Conservation (phyloP, 192 early-diverging fungal species). For the Phycomyces nitens region DNA sequence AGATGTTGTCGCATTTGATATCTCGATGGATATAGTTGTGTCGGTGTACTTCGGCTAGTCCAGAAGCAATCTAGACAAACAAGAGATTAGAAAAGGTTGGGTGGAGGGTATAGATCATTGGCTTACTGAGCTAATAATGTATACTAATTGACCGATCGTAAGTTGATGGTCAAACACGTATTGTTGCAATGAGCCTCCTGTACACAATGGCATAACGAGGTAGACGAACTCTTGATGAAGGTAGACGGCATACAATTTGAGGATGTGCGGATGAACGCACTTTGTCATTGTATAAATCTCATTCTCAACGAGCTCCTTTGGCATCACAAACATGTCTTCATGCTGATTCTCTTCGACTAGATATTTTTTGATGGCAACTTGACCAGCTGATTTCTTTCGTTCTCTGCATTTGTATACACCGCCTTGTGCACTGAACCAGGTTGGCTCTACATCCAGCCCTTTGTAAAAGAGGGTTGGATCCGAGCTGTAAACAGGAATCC, state of each 20-base stretch:
- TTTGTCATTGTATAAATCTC: conserved; percentile 40
- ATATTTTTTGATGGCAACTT: conserved; percentile 39
- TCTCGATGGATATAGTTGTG: conserved; percentile 40
- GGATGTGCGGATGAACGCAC: conserved; percentile 32
- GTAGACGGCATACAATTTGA: conserved; percentile 28
- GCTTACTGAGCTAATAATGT: conserved; percentile 32
- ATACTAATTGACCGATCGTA: conserved; percentile 29
- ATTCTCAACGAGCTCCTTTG: conserved; percentile 37
- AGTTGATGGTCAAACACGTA: conserved; percentile 38
- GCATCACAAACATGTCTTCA: conserved; percentile 35
- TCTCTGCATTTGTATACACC: conserved; percentile 35
- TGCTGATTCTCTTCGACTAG: conserved; percentile 31
- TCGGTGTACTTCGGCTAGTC: conserved; percentile 34
- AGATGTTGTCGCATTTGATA: conserved; percentile 43
- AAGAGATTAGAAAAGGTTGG: background rate
- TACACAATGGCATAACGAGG: conserved; percentile 36
- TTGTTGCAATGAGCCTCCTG: conserved; percentile 35
- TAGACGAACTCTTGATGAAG: conserved; percentile 33
- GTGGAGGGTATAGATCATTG: conserved; percentile 2
- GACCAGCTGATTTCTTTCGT: conserved; percentile 3
- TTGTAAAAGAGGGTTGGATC: conserved; percentile 33
- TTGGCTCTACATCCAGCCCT: conserved; percentile 33
- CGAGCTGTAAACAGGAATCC: conserved; percentile 30
- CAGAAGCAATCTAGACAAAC: conserved; percentile 28
- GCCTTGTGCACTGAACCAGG: conserved; percentile 39